These are phyloP conservation scores for Pseudogymnoascus sp. DNA, from an alignment of 2,329 filamentous ascomycete genomes.

Conservation along the genomic window DNA sequence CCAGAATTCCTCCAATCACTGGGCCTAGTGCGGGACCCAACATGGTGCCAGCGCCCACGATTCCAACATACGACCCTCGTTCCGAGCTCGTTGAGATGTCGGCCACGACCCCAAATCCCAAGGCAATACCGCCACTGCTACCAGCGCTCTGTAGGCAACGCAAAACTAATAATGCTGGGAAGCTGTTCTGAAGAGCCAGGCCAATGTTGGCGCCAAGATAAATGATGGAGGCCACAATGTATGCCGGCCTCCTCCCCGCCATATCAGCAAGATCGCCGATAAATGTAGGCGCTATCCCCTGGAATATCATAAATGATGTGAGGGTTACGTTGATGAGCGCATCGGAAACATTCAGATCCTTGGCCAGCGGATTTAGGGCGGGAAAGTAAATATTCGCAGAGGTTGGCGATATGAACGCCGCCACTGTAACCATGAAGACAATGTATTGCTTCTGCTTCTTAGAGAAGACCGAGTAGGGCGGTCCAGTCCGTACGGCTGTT, in stretches of 20 bases:
- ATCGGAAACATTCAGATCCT: slow-evolving; percentile 1
- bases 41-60: slow-evolving; percentile 46
- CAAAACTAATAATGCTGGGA: slow-evolving; percentile 28
- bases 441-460: slow-evolving; percentile 43
- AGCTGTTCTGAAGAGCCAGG: slow-evolving; percentile 40
- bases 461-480: slow-evolving; percentile 27
- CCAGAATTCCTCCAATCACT: slow-evolving; percentile 39
- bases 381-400: slow-evolving; percentile 1
- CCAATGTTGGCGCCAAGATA: slow-evolving; percentile 47
- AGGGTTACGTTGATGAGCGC: slow-evolving; percentile 10
- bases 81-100: slow-evolving; percentile 64
- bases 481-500: slow-evolving; percentile 21
- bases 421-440: slow-evolving; percentile 43
- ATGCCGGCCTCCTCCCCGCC: slow-evolving; percentile 45
- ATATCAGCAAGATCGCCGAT: slow-evolving; percentile 34
- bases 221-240: slow-evolving; percentile 42
- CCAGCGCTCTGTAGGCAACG: slow-evolving; percentile 3
- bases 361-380: not conserved
- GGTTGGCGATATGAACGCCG: slow-evolving; percentile 27
- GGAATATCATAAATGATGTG: slow-evolving; percentile 9
- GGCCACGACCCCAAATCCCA: slow-evolving; percentile 64
- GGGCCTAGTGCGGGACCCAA: slow-evolving; percentile 35
- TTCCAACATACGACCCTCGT: slow-evolving; percentile 65
- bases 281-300: slow-evolving; percentile 7
- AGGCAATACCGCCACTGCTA: slow-evolving; percentile 53